A percentile compares a stretch with the other conserved stretches of the same genome.
Conservation (phyloP, 2,329 filamentous ascomycete genomes). For the Elsinoe fawcettii region DNA sequence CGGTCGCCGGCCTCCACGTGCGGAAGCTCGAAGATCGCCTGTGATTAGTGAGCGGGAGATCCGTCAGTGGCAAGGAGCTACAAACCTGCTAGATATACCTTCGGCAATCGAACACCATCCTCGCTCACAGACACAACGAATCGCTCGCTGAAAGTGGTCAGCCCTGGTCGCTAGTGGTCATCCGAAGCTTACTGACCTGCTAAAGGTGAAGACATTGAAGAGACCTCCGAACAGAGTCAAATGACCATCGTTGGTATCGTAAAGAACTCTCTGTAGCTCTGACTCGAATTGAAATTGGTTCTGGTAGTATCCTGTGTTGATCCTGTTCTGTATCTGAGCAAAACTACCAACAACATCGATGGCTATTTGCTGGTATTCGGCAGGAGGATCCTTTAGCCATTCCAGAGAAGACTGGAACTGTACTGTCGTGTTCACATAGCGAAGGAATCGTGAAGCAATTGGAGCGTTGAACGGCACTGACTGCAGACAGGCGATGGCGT, state of each 20-base stretch:
- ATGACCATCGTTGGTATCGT: slow-evolving; percentile 33
- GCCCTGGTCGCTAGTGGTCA: too few relatives aligned
- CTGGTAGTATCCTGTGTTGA: slow-evolving; percentile 26
- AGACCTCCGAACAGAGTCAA: slow-evolving; percentile 27
- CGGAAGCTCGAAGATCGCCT: neutral
- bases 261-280: slow-evolving; percentile 29
- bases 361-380: slow-evolving; percentile 30
- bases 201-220: slow-evolving; percentile 28
- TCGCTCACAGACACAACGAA: neutral
- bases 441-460: slow-evolving; percentile 33
- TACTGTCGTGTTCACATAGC: slow-evolving; percentile 36
- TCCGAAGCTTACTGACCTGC: slow-evolving; percentile 24
- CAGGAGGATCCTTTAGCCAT: slow-evolving; percentile 31
- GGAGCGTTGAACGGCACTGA: slow-evolving; percentile 37
- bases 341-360: slow-evolving; percentile 31
- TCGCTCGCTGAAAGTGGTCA: neutral
- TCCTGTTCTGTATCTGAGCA: slow-evolving; percentile 25
- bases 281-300: slow-evolving; percentile 35
- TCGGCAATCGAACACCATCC: neutral
- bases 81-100: neutral
- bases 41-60: neutral
- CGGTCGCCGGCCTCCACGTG: neutral
- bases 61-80: neutral
- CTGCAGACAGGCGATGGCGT: slow-evolving; percentile 34
- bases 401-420: slow-evolving; percentile 34